These are phyloP conservation scores for Hyaloscypha variabilis DNA, from an alignment of 495 filamentous ascomycete species.

Conservation along the genomic window DNA sequence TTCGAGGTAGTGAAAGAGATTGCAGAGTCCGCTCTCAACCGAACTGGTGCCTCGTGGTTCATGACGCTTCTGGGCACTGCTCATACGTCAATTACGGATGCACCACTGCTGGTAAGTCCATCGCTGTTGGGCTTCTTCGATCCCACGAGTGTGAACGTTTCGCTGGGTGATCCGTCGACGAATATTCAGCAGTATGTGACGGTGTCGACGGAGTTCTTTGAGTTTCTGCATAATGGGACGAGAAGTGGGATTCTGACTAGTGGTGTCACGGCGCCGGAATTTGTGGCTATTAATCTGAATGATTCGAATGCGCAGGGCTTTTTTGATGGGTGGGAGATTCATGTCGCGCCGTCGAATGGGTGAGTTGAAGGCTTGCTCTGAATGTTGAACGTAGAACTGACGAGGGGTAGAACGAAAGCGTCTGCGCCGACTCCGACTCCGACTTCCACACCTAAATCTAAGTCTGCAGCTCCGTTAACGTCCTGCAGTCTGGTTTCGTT, in stretches of 20 bases:
- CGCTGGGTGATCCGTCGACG: neutral
- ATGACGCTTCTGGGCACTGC: too few species aligned
- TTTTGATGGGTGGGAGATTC: slow-evolving; percentile 13
- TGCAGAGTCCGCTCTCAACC: too few species aligned
- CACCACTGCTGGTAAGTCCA: too few species aligned
- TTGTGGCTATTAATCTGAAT: slow-evolving; percentile 10
- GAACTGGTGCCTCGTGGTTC: too few species aligned
- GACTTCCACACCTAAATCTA: too few species aligned
- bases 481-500: slow-evolving; percentile 7
- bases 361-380: slow-evolving; percentile 10
- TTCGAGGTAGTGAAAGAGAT: too few species aligned
- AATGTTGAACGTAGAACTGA: slow-evolving; percentile 2
- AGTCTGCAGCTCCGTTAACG: slow-evolving; percentile 10
- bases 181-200: slow-evolving; percentile 12
- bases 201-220: slow-evolving; percentile 11
- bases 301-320: slow-evolving; percentile 7
- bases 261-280: slow-evolving; percentile 13
- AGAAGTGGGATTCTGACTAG: slow-evolving; percentile 8
- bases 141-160: slow-evolving; percentile 13
- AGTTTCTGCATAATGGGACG: slow-evolving; percentile 12
- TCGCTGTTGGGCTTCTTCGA: too few species aligned
- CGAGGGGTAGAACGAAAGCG: slow-evolving; percentile 6
- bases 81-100: too few species aligned
- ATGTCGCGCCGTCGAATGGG: slow-evolving; percentile 6
- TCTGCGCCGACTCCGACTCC: slow-evolving; percentile 6